A percentile compares a stretch with the other conserved stretches of the same genome.
These are phyloP conservation scores for Garcia nutans DNA, from an alignment of 345 rosid species.

Conservation along the genomic window DNA sequence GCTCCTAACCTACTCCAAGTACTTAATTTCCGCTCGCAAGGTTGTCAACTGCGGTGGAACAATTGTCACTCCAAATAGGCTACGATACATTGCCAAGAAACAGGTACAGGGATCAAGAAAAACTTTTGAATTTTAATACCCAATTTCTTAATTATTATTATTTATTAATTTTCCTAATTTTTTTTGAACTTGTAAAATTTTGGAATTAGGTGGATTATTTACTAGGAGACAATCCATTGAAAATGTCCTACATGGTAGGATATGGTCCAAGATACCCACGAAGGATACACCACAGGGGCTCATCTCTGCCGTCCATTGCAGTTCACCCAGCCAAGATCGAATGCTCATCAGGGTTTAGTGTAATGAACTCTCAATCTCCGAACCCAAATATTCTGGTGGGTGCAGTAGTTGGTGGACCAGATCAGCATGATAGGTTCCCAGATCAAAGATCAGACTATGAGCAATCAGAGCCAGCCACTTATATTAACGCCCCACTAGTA, in stretches of 20 bases:
- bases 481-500: conserved; percentile 28
- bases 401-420: conserved; percentile 32
- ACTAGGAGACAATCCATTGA: conserved; percentile 32
- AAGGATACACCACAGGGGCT: conserved; percentile 33
- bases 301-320: conserved; percentile 26
- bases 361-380: conserved; percentile 24
- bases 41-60: conserved; percentile 53
- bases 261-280: conserved; percentile 28
- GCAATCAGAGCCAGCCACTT: conserved; percentile 33
- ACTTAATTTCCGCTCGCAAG: conserved; percentile 39
- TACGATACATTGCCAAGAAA: conserved; percentile 50
- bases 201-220: conserved; percentile 27
- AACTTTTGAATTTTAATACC: too few relatives aligned
- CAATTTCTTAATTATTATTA: too few relatives aligned
- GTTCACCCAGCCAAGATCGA: conserved; percentile 27
- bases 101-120: conserved; percentile 22
- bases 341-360: conserved; percentile 22
- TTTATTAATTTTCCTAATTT: not conserved
- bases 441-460: conserved; percentile 31
- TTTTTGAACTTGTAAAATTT: not conserved
- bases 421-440: conserved; percentile 26
- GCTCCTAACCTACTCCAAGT: conserved; percentile 57
- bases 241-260: conserved; percentile 34
- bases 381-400: conserved; percentile 32
- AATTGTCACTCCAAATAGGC: conserved; percentile 40